Conservation (phyloP, 768 basidiomycete genomes). For the Trametes meyenii region DNA sequence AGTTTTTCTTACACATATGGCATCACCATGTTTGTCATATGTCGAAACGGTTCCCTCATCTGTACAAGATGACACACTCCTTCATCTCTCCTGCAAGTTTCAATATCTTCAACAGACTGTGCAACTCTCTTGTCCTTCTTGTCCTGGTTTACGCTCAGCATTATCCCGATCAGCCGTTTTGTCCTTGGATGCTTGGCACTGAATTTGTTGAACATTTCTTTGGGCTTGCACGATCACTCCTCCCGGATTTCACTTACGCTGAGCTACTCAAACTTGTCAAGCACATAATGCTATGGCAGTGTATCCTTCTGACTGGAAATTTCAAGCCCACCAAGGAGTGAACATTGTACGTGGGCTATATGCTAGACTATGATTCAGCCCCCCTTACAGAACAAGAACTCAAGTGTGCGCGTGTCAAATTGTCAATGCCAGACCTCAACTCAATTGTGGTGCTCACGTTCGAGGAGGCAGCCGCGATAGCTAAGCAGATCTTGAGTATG, state of each 20-base stretch:
- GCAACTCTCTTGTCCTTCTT: constrained; percentile 30
- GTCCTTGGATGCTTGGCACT: constrained; percentile 21
- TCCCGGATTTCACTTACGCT: constrained; percentile 34
- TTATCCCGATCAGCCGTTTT: constrained; percentile 24
- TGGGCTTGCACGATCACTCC: constrained; percentile 30
- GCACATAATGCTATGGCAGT: constrained; percentile 33
- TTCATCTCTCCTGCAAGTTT: constrained; percentile 34
- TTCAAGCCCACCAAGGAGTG: constrained; percentile 27
- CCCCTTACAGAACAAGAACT: constrained; percentile 14
- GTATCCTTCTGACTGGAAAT: constrained; percentile 29
- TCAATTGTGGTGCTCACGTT: constrained; percentile 4
- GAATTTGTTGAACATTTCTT: constrained; percentile 37
- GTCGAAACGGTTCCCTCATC: constrained; percentile 24
- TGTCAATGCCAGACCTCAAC: not conserved
- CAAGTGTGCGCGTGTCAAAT: not conserved
- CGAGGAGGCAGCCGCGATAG: constrained; percentile 1
- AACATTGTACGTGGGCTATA: constrained; percentile 25
- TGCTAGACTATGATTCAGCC: constrained; percentile 25
- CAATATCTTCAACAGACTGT: constrained; percentile 34
- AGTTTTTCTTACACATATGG: constrained; percentile 28
- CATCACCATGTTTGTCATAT: constrained; percentile 6
- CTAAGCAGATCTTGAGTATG: not conserved
- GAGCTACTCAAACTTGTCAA: constrained; percentile 33
- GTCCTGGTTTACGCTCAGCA: constrained; percentile 22
- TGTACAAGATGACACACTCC: constrained; percentile 26